Percentiles rank a stretch among this genome's conserved stretches.
These are phyloP conservation scores for Mortierella sp. DNA, from an alignment of 371 early-diverging fungal species.

Conservation along the genomic window DNA sequence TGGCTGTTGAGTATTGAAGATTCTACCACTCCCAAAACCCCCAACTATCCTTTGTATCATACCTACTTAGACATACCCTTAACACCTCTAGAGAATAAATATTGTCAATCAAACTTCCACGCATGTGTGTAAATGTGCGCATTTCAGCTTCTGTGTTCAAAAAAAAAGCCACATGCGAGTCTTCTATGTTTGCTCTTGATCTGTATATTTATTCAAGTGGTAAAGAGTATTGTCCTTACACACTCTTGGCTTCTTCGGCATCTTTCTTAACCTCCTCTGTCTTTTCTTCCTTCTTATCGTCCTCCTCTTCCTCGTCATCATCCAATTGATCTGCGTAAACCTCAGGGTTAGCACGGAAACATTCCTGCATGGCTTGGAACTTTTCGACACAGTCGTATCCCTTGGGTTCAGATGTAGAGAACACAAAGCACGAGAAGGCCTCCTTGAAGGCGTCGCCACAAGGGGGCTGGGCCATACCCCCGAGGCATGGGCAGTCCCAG, in stretches of 20 bases:
- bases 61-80: constrained; percentile 9
- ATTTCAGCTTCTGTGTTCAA: no score
- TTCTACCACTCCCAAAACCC: neutral
- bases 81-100: neutral
- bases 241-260: constrained; percentile 18
- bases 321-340: constrained; percentile 71
- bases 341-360: constrained; percentile 88
- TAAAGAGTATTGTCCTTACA: constrained; percentile 18
- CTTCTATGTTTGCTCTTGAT: no score
- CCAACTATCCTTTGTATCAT: neutral
- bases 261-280: neutral
- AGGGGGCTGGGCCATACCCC: constrained; percentile 96
- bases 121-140: neutral
- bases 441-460: constrained; percentile 97
- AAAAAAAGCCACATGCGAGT: no score
- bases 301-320: constrained; percentile 39
- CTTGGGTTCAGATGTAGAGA: constrained; percentile 81
- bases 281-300: constrained; percentile 17
- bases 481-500: constrained; percentile 99
- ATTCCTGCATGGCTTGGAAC: constrained; percentile 90
- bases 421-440: constrained; percentile 98
- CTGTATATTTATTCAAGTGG: neutral
- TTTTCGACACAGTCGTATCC: constrained; percentile 90
- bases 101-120: neutral
- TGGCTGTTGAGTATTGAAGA: neutral